phyloP scores from a whole-genome alignment of 2,329 filamentous ascomycete species.

The Aureobasidium uvarum region DNA sequence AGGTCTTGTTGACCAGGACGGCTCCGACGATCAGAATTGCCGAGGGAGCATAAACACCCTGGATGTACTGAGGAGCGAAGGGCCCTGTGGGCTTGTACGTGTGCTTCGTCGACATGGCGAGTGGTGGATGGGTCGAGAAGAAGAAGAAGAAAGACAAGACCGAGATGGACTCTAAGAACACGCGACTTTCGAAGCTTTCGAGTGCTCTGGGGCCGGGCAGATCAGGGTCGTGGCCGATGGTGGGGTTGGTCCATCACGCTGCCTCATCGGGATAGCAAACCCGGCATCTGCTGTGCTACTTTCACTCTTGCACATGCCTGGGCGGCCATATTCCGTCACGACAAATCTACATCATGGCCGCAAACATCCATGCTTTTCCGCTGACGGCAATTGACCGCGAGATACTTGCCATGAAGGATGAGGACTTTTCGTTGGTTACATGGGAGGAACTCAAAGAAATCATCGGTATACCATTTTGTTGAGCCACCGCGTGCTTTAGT shows the following conservation, averaged over 20 bases:
- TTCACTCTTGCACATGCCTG: neutral
- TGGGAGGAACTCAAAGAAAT: slow-evolving; percentile 55
- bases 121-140: neutral
- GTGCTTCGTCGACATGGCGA: slow-evolving; percentile 27
- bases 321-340: slow-evolving; percentile 1
- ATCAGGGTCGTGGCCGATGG: slow-evolving; percentile 9
- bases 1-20: slow-evolving; percentile 75
- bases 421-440: slow-evolving; percentile 52
- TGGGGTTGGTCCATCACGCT: slow-evolving; percentile 1
- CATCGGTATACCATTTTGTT: slow-evolving; percentile 44
- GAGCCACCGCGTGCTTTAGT: neutral
- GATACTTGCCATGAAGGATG: slow-evolving; percentile 52
- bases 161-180: slow-evolving; percentile 37
- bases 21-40: slow-evolving; percentile 73
- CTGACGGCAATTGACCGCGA: slow-evolving; percentile 52
- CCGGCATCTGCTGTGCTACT: slow-evolving; percentile 1
- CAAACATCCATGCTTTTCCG: slow-evolving; percentile 39
- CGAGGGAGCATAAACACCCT: slow-evolving; percentile 82
- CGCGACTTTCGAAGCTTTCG: slow-evolving; percentile 29
- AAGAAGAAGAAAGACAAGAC: neutral
- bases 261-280: neutral
- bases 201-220: neutral
- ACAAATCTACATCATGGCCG: slow-evolving; percentile 1
- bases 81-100: slow-evolving; percentile 40
- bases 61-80: slow-evolving; percentile 63